Conservation (phyloP, 257 asterid species). For the Apocynum venetum region DNA sequence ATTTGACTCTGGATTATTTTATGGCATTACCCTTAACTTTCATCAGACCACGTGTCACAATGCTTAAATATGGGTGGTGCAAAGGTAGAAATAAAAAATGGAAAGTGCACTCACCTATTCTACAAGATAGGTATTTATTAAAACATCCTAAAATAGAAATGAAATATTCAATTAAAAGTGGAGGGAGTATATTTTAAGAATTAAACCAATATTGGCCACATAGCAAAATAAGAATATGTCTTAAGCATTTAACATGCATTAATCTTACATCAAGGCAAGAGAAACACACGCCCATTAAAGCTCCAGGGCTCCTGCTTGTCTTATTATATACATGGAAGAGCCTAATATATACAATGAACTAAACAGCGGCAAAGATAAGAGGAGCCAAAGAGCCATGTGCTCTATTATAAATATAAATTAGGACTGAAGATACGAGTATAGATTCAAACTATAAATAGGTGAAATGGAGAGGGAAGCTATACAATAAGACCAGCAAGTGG, state of each 20-base stretch:
- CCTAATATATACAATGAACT: neutral
- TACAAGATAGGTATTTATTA: neutral
- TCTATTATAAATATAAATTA: neutral
- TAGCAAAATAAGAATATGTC: neutral
- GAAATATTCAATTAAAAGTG: neutral
- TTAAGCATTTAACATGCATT: neutral
- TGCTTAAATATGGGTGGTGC: no score
- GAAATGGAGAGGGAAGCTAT: neutral
- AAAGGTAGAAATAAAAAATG: no score
- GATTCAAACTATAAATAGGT: neutral
- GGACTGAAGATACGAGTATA: neutral
- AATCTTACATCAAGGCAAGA: neutral
- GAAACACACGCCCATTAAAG: no score
- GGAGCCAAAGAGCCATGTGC: neutral
- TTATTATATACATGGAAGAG: neutral
- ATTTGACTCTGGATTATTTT: no score
- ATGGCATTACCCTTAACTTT: no score
- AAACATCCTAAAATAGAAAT: neutral
- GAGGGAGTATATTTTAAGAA: neutral
- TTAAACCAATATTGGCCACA: neutral
- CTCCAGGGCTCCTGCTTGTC: neutral
- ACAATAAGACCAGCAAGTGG: slow-evolving; percentile 15
- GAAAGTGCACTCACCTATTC: neutral
- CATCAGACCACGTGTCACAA: no score
- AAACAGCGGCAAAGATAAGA: neutral